phyloP scores from a whole-genome alignment of 805 yeast genomes.

The Hanseniaspora valbyensis region DNA sequence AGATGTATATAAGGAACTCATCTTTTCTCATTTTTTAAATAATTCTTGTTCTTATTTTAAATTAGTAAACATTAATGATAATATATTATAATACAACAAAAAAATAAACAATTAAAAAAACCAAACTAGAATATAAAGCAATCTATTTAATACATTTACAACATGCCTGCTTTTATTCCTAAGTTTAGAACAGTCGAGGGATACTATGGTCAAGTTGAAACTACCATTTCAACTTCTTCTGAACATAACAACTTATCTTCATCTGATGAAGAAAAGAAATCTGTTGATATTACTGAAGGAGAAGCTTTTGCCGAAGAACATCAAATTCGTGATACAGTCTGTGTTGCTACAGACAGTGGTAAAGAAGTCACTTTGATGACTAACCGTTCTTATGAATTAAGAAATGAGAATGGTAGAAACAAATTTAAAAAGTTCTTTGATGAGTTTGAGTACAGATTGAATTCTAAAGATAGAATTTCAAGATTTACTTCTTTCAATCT shows the following conservation, averaged over 20 bases:
- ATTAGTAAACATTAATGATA: background rate
- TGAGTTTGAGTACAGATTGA: conserved; percentile 41
- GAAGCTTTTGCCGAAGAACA: too few species aligned
- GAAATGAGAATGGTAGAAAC: conserved; percentile 31
- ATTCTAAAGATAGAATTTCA: conserved; percentile 27
- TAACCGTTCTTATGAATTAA: conserved; percentile 31
- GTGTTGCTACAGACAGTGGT: conserved; percentile 4
- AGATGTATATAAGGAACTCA: background rate
- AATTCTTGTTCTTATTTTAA: background rate
- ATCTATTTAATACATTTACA: too few species aligned
- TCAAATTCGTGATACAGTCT: conserved; percentile 8
- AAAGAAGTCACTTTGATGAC: conserved; percentile 18
- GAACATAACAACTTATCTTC: background rate
- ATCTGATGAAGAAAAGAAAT: background rate
- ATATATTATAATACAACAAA: background rate
- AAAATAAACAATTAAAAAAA: too few species aligned
- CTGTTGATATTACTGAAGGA: background rate
- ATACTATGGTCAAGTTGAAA: conserved; percentile 12
- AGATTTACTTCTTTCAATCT: conserved; percentile 21
- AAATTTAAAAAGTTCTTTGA: conserved; percentile 40
- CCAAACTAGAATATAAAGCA: too few species aligned
- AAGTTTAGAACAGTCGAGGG: conserved; percentile 8
- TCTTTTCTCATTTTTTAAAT: background rate
- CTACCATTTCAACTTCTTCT: background rate
- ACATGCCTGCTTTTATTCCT: conserved; percentile 1